Conservation (phyloP, 2,329 filamentous ascomycete genomes). For the Penicillium griseofulvum region DNA sequence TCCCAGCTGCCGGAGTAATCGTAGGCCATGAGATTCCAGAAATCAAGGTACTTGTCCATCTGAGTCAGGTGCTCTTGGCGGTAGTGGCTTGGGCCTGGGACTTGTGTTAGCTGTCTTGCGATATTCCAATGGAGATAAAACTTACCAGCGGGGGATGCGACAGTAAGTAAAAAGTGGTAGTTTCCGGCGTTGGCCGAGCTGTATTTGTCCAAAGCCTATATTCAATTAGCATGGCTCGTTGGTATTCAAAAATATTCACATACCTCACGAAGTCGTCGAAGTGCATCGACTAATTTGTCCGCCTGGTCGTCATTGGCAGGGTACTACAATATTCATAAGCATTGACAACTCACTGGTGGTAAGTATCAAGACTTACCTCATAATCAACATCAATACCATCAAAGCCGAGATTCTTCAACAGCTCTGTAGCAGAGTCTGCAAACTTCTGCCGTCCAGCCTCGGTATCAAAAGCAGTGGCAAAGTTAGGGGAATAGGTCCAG, state of each 20-base stretch:
- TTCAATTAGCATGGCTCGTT: neutral
- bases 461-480: constrained; percentile 64
- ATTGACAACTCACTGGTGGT: neutral
- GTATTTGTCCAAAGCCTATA: constrained; percentile 43
- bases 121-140: neutral
- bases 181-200: constrained; percentile 37
- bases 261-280: constrained; percentile 34
- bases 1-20: constrained; percentile 86
- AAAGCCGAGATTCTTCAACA: constrained; percentile 77
- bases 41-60: constrained; percentile 51
- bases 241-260: neutral
- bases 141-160: constrained; percentile 46
- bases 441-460: constrained; percentile 60
- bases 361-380: constrained; percentile 30
- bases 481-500: constrained; percentile 75
- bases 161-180: constrained; percentile 47
- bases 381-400: constrained; percentile 46
- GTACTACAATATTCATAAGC: constrained; percentile 24
- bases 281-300: constrained; percentile 35
- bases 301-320: constrained; percentile 35
- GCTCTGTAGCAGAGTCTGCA: constrained; percentile 64
- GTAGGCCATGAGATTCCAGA: constrained; percentile 72
- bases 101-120: neutral
- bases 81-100: constrained; percentile 44
- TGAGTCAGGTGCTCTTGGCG: constrained; percentile 41